Evolutionary conservation across 2,329 filamentous ascomycete genomes (phyloP), one percentile per base, ranked within the genome.

Genomic region (Myriosclerotinia duriaeana): DNA sequence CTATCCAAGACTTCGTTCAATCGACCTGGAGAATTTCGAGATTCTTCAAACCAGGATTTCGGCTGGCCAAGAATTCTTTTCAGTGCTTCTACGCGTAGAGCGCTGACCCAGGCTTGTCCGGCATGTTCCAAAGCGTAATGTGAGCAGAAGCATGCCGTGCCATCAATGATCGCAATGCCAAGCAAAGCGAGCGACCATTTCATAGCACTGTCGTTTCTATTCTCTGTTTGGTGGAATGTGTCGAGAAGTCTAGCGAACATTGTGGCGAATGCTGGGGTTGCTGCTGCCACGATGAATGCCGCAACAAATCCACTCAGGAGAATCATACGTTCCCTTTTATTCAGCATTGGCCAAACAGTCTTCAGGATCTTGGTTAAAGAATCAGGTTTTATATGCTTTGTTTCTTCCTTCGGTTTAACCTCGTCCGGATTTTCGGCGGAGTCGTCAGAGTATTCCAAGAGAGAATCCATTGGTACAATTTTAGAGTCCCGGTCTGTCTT

Each of bases 61-160:
- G 91, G 89, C 74, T 97, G 94, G 50, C 84, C 82, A 0, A 98
- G 80, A 20, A 97, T 87, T 1, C 85, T 83, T 59, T 81, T 82
- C 70, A 96, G 80, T 0, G 91, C 89, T 74, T 88, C 83, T 2
- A 82, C 79, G 1, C 93, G 89, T 12, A 96, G 81, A 0, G 79
- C 78, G 72, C 94, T 87, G 17, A 93, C 83, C 94, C 94, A 98
- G 0, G 83, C 76, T 74, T 96, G 90, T 1, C 86, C 91, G 15
- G 83, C 85, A 36, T 81, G 79, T 70, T 96, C 92, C 7, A 96
- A 82, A 11, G 91, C 78, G 74, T 89, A 93, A 48, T 90, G 87
- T 67, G 88, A 86, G 0, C 83, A 75, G 52, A 89, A 94, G 0
- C 84, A 86, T 17, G 87, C 82, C 1, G 85, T 53, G 0, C 87